Evolutionary conservation across 2,329 filamentous ascomycete genomes (phyloP), one percentile per base, ranked within the genome.

Genomic region (Sordariomycetes sp.): DNA sequence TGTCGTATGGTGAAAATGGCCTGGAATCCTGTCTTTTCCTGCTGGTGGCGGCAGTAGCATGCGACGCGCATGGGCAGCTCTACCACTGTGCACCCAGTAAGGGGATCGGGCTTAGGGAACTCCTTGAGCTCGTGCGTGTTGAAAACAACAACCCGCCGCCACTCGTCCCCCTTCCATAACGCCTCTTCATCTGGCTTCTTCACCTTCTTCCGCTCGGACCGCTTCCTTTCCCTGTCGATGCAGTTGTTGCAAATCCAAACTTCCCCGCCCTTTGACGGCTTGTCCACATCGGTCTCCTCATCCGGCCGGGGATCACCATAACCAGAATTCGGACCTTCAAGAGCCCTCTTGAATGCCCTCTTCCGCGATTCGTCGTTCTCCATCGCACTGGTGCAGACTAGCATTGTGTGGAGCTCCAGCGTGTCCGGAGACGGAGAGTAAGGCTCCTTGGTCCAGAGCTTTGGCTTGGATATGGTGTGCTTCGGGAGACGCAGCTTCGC

Each of bases 311-410:
- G 67, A 37, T 63, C 65, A n/a, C 50, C 50, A 25, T 53, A 53
- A 22, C 55, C 55, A 28, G 55, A 35, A 63, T 65, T 59, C 59
- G 64, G 61, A 18, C 57, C 57, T 16, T 53, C 35, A 3, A 35
- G 50, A 25, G 80, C 78, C 58, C 79, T 74, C 56, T 77, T 74
- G n/a, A 92, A 75, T 4, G 92, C 93, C 61, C 82, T 85, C 61
- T 83, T 77, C 62, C 81, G 77, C 63, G 85, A 79, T 20, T 83
- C 80, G 10, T 79, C 79, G 62, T 90, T 86, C 63, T 87, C 83
- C 85, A 97, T 94, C 18, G 92, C 91, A 69, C 90, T 97, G 1
- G 91, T 93, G 71, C 93, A 97, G 12, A 97, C 91, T 2, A 97
- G 77, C 72, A 84, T 89, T 3, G 88, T 89, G 64, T 86, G 84